phyloP scores from a whole-genome alignment of 2,329 filamentous ascomycete genomes.

The Grosmannia clavigera region DNA sequence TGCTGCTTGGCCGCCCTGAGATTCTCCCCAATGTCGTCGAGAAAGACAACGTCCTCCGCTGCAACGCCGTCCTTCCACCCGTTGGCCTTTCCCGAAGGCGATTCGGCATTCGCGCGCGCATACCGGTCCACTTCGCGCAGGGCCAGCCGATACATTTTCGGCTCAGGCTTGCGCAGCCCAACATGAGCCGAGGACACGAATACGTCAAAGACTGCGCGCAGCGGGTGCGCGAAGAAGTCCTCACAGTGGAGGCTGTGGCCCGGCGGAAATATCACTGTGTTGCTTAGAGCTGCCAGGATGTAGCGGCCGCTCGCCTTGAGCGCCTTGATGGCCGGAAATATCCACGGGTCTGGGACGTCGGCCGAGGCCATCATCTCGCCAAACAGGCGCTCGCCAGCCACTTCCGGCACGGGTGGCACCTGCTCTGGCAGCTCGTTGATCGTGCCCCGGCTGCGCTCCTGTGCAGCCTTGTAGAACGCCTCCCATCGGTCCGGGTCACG shows the following conservation, averaged over 20 bases:
- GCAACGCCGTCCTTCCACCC: slow-evolving; percentile 41
- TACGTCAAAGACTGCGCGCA: slow-evolving; percentile 65
- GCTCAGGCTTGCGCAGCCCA: slow-evolving; percentile 78
- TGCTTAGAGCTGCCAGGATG: slow-evolving; percentile 72
- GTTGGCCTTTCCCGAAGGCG: slow-evolving; percentile 22
- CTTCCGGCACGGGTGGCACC: slow-evolving; percentile 51
- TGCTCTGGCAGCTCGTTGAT: slow-evolving; percentile 19
- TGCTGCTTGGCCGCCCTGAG: slow-evolving; percentile 62
- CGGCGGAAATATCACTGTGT: slow-evolving; percentile 76
- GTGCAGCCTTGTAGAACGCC: slow-evolving; percentile 40
- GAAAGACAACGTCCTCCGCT: slow-evolving; percentile 63
- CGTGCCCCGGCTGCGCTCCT: slow-evolving; percentile 6
- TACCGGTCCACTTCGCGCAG: slow-evolving; percentile 53
- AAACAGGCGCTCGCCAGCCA: slow-evolving; percentile 73
- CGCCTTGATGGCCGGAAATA: slow-evolving; percentile 68
- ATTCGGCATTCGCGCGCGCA: slow-evolving; percentile 37
- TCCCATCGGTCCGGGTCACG: slow-evolving; percentile 55
- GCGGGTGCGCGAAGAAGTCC: slow-evolving; percentile 39
- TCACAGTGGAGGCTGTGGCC: slow-evolving; percentile 54
- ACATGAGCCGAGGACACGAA: slow-evolving; percentile 81
- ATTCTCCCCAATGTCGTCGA: slow-evolving; percentile 93
- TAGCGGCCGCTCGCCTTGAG: slow-evolving; percentile 53
- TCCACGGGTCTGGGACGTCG: slow-evolving; percentile 64
- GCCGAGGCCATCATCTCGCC: slow-evolving; percentile 80
- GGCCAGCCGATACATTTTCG: slow-evolving; percentile 65